phyloP scores from a whole-genome alignment of 768 basidiomycete genomes.

The Hericium coralloides region DNA sequence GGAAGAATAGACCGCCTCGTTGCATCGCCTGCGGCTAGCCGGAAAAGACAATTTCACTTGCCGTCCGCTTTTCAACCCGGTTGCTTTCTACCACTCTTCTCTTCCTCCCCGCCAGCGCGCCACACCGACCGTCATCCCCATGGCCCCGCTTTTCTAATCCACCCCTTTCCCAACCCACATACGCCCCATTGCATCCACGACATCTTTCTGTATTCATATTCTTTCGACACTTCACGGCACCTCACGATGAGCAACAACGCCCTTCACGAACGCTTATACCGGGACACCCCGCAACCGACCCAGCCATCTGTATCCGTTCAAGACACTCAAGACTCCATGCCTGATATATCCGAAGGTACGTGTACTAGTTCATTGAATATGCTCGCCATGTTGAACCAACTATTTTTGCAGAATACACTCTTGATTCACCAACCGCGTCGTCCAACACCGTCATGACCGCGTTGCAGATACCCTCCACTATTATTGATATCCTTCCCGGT shows the following conservation, averaged over 20 bases:
- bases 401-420: neutral
- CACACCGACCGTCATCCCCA: neutral
- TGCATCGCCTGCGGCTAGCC: neutral
- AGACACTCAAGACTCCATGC: neutral
- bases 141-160: neutral
- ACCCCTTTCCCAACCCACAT: neutral
- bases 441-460: neutral
- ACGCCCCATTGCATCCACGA: neutral
- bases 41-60: neutral
- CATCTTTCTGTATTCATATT: neutral
- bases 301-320: neutral
- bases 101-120: neutral
- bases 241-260: slow-evolving; percentile 9
- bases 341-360: slow-evolving; percentile 1
- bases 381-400: neutral
- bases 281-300: slow-evolving; percentile 1
- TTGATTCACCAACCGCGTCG: neutral
- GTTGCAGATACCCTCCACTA: neutral
- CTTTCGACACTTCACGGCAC: neutral
- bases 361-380: too few species aligned
- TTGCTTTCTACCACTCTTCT: neutral
- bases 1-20: neutral
- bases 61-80: neutral
- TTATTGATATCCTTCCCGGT: slow-evolving; percentile 11
- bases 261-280: slow-evolving; percentile 3